A percentile compares a stretch with the other conserved stretches of the same genome.
Conservation (phyloP, 768 basidiomycete species). For the Brasilioporus rufonigricans region DNA sequence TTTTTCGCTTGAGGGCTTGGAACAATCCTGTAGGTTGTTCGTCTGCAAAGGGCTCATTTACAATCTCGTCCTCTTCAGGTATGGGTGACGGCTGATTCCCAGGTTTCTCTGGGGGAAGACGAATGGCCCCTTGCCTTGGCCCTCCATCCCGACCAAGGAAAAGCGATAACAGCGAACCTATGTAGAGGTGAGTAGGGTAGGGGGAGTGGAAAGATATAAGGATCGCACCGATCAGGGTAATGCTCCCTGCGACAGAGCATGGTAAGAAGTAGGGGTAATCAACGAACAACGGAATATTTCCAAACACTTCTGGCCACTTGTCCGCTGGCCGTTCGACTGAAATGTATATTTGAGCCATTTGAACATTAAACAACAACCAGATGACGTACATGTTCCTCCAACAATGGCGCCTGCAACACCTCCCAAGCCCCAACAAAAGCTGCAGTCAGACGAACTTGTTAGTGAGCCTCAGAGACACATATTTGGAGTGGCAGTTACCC, state of each 20-base stretch:
- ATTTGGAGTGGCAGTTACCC: constrained; percentile 45
- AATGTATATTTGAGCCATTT: constrained; percentile 9
- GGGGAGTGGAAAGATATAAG: not conserved
- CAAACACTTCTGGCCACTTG: constrained; percentile 84
- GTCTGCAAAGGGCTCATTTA: constrained; percentile 46
- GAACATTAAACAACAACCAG: not conserved
- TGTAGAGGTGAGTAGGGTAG: not conserved
- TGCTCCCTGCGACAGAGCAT: constrained; percentile 68
- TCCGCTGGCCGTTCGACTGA: constrained; percentile 79
- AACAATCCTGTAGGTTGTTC: constrained; percentile 35
- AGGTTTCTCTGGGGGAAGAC: constrained; percentile 75
- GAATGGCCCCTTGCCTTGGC: constrained; percentile 81
- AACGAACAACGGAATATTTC: constrained; percentile 61
- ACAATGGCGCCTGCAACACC: constrained; percentile 89
- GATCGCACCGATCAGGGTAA: constrained; percentile 67
- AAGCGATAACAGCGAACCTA: constrained; percentile 83
- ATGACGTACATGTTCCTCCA: constrained; percentile 71
- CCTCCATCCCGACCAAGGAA: constrained; percentile 93
- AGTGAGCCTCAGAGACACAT: not conserved
- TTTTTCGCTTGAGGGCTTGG: constrained; percentile 43
- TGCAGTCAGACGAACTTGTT: constrained; percentile 26
- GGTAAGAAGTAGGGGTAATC: constrained; percentile 91
- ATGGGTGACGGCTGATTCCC: constrained; percentile 45
- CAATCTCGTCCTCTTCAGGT: constrained; percentile 62
- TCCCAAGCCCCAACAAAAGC: constrained; percentile 95